phyloP scores from a whole-genome alignment of 1,284 basidiomycete genomes.

The Anthracocystis walkeri region DNA sequence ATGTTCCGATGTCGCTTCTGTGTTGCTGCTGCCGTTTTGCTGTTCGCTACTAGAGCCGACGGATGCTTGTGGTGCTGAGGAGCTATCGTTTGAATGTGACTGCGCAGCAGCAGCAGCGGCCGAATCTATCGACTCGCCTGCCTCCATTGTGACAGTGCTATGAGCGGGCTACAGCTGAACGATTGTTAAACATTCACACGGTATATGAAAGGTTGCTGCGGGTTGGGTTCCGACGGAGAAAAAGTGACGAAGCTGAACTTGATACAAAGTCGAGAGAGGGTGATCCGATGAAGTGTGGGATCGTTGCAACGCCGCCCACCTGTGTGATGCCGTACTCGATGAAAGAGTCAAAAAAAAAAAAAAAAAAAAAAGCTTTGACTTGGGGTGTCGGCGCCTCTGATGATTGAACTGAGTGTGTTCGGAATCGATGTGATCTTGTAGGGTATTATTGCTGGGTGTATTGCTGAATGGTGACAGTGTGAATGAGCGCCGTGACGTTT shows the following conservation, averaged over 20 bases:
- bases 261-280: not conserved
- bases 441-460: too few relatives aligned
- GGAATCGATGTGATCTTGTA: too few relatives aligned
- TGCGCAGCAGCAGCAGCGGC: conserved; percentile 6
- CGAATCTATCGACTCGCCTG: conserved; percentile 48
- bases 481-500: not conserved
- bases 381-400: not conserved
- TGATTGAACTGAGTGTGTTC: not conserved
- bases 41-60: not conserved
- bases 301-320: not conserved
- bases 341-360: not conserved
- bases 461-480: not conserved
- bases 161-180: not conserved
- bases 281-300: conserved; percentile 7
- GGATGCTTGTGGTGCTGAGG: conserved; percentile 9
- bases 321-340: not conserved
- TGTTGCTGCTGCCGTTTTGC: not conserved
- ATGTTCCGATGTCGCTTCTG: not conserved
- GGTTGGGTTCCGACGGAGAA: not conserved
- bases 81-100: not conserved
- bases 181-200: conserved; percentile 2
- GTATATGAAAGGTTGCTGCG: not conserved
- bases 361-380: too few relatives aligned
- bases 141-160: conserved; percentile 41
- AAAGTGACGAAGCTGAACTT: not conserved